A percentile compares a stretch with the other conserved stretches of the same genome.
These are phyloP conservation scores for Aeschynomene evenia DNA, from an alignment of 306 rosid genomes.

Conservation along the genomic window DNA sequence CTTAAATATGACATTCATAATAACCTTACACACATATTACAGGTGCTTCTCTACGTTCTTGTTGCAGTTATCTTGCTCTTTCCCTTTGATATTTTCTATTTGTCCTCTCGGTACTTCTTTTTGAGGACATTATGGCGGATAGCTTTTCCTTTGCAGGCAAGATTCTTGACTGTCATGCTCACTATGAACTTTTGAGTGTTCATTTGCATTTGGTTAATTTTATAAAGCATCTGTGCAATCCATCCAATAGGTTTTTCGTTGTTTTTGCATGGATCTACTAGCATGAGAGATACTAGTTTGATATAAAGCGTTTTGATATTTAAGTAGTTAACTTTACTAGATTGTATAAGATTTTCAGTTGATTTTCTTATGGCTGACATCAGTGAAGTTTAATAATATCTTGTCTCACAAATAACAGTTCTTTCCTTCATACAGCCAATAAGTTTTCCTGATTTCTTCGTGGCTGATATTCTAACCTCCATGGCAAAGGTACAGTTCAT, in stretches of 20 bases:
- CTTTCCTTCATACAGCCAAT: slow-evolving; percentile 72
- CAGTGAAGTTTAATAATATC: slow-evolving; percentile 5
- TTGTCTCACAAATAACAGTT: slow-evolving; percentile 27
- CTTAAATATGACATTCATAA: slow-evolving; percentile 14
- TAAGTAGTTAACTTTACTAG: slow-evolving; percentile 17
- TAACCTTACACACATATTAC: slow-evolving; percentile 41
- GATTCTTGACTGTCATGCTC: slow-evolving; percentile 35
- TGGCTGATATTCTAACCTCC: slow-evolving; percentile 98
- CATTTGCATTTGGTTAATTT: slow-evolving; percentile 26
- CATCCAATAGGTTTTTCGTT: slow-evolving; percentile 12
- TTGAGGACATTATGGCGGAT: slow-evolving; percentile 85
- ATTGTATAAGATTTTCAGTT: slow-evolving; percentile 10
- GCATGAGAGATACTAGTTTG: slow-evolving; percentile 16
- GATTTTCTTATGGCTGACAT: slow-evolving; percentile 17
- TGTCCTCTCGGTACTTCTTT: slow-evolving; percentile 88
- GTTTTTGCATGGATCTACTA: slow-evolving; percentile 3
- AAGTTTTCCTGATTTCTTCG: slow-evolving; percentile 87
- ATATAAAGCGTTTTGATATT: slow-evolving; percentile 18
- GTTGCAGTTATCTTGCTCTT: slow-evolving; percentile 78
- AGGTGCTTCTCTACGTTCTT: slow-evolving; percentile 88
- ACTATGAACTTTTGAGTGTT: slow-evolving; percentile 15
- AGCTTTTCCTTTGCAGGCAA: slow-evolving; percentile 90
- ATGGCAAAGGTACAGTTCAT: slow-evolving; percentile 77
- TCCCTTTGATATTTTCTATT: slow-evolving; percentile 93
- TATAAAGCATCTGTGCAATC: slow-evolving; percentile 9